Evolutionary conservation across 257 asterid species (phyloP).

Genomic region (Ehretia macrophylla): DNA sequence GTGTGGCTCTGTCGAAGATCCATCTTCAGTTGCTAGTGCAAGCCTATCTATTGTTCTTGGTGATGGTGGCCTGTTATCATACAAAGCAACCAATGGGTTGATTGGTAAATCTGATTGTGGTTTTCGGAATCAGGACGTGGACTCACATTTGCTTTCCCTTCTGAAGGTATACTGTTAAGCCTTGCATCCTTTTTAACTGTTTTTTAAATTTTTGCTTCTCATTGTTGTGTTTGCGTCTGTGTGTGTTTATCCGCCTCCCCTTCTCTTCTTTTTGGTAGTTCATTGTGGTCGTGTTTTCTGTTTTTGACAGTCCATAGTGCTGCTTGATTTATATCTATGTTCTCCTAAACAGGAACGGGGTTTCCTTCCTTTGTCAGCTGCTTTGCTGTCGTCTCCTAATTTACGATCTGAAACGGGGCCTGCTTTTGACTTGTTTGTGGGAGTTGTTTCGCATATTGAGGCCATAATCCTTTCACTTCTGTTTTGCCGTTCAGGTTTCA

Average conservation of each 20-base stretch:
- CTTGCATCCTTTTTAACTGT: background rate
- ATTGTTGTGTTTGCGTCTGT: background rate
- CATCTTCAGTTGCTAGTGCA: slow-evolving; percentile 69
- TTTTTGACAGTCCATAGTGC: background rate
- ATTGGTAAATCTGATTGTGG: slow-evolving; percentile 64
- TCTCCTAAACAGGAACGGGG: slow-evolving; percentile 73
- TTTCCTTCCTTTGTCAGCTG: slow-evolving; percentile 93
- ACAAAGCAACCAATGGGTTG: slow-evolving; percentile 66
- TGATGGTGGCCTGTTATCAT: slow-evolving; percentile 62
- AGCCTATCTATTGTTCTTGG: slow-evolving; percentile 55
- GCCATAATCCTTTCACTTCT: slow-evolving; percentile 70
- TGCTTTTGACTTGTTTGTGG: slow-evolving; percentile 53
- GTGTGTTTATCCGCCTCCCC: background rate
- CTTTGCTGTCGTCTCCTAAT: slow-evolving; percentile 73
- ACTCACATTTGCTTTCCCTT: slow-evolving; percentile 70
- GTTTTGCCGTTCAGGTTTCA: slow-evolving; percentile 76
- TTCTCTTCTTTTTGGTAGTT: too few species aligned
- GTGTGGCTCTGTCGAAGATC: slow-evolving; percentile 78
- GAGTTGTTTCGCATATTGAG: slow-evolving; percentile 62
- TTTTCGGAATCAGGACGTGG: slow-evolving; percentile 59
- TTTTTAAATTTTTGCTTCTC: background rate
- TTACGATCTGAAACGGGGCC: slow-evolving; percentile 63
- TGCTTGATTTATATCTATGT: too few species aligned
- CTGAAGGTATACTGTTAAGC: slow-evolving; percentile 57
- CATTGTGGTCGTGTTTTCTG: too few species aligned